Evolutionary conservation across 2,329 filamentous ascomycete genomes (phyloP), one percentile per base, ranked within the genome.

Genomic region (Botryotinia convoluta): DNA sequence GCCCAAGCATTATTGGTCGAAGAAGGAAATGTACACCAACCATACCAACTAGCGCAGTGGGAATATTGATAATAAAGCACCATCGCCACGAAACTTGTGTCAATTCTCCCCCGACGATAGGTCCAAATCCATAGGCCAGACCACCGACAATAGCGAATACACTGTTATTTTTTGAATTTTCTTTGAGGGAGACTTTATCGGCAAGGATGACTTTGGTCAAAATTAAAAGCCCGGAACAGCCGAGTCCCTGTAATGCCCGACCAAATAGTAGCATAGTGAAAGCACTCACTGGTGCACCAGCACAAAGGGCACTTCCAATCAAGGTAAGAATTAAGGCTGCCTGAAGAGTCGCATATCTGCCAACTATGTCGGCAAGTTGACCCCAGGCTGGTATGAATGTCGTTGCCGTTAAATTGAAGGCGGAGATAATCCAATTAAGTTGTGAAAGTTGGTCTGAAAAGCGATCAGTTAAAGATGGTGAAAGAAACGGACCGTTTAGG

Each of bases 361-460:
- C 90, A 76, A 90, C 91, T 42, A 92, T 85, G 76, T 92, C 89
- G 26, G 88, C 86, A 62, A 90, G 84, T 76, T 92, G 90, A 1
- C 87, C 89, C 82, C 89, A 92, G 70, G 88, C 86, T 5, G 90
- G 90, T 14, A 92, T 89, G 76, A 92, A 92, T 1, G 90, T 87
- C 1, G 90, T 90, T 0, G 88, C 88, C 0, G 89, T 90, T 22
- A 93, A 83, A 70, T 90, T 92, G 81, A 92, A 93, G 10, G 89
- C 85, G 0, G 90, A 90, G 29, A 92, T 87, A 78, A 93, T 91
- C 89, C 90, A 92, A 78, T 91, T 92, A 3, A 91, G 84, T 77
- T 90, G 86, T 29, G 86, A 84, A 7, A 89, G 79, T 78, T 89
- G 79, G 74, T 85, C 86, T 64, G 86, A 72, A 35, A n/a, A 32